phyloP scores from a whole-genome alignment of 1,139 yeast genomes.

The Pichiaceae sp. region DNA sequence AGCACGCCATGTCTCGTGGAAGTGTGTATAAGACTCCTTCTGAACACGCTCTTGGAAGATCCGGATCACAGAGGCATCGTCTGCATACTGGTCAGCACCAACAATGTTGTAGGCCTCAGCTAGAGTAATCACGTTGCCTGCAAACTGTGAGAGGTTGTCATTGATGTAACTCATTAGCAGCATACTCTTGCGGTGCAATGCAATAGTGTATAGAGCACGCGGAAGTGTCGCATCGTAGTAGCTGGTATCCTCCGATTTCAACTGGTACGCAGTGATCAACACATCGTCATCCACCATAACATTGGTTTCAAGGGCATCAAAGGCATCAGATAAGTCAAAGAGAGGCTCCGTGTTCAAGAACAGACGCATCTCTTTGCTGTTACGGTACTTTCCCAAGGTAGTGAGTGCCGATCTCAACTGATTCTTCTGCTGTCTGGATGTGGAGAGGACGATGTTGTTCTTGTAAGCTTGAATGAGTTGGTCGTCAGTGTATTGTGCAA shows the following conservation, averaged over 20 bases:
- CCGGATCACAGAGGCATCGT: conserved; percentile 48
- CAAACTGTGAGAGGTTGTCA: conserved; percentile 30
- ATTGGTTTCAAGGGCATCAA: conserved; percentile 51
- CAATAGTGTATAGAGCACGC: conserved; percentile 52
- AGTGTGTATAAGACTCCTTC: conserved; percentile 30
- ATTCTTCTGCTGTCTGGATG: conserved; percentile 15
- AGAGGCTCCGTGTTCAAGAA: conserved; percentile 49
- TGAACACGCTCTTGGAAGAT: conserved; percentile 39
- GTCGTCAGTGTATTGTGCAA: conserved; percentile 19
- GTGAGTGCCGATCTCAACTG: conserved; percentile 30
- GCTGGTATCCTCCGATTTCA: conserved; percentile 42
- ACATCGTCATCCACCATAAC: conserved; percentile 70
- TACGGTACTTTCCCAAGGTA: conserved; percentile 36
- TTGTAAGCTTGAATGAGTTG: conserved; percentile 18
- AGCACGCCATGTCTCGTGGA: conserved; percentile 42
- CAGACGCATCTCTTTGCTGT: conserved; percentile 33
- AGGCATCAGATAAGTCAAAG: conserved; percentile 45
- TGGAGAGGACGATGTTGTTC: conserved; percentile 15
- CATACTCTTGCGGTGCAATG: conserved; percentile 41
- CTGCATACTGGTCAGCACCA: conserved; percentile 35
- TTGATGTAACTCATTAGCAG: conserved; percentile 39
- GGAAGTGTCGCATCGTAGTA: conserved; percentile 24
- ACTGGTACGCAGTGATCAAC: conserved; percentile 60
- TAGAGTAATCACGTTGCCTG: conserved; percentile 11
- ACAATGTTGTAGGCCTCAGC: conserved; percentile 34